These are phyloP conservation scores for Talinum fruticosum DNA, from an alignment of 148 eudicot species.

Conservation along the genomic window DNA sequence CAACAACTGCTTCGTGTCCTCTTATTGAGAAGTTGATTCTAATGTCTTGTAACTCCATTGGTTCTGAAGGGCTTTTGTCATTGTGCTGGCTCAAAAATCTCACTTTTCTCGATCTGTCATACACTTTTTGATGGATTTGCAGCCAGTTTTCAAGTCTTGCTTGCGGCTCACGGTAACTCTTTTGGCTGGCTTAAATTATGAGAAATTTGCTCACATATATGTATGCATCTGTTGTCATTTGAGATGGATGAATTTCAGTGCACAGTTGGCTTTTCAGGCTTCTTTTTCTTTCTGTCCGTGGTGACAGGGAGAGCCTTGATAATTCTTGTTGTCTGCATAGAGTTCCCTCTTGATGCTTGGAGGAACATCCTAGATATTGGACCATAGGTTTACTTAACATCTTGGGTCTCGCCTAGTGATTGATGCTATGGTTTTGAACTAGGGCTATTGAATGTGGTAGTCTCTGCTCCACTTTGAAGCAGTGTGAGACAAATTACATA, in stretches of 20 bases:
- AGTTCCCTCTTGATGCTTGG: not conserved
- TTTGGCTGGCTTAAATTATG: not conserved
- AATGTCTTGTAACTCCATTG: constrained; percentile 94
- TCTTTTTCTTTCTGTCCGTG: not conserved
- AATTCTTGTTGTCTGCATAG: not conserved
- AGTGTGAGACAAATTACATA: not conserved
- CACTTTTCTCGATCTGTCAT: constrained; percentile 86
- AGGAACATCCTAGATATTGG: not conserved
- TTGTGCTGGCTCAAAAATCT: constrained; percentile 57
- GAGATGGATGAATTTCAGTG: too few species aligned
- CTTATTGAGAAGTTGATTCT: constrained; percentile 75
- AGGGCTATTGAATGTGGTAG: not conserved
- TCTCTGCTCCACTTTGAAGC: not conserved
- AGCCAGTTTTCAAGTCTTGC: constrained; percentile 79
- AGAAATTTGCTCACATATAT: too few species aligned
- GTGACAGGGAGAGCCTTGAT: not conserved
- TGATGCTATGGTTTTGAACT: not conserved
- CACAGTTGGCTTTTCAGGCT: too few species aligned
- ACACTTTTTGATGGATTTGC: constrained; percentile 83
- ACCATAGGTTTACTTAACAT: not conserved
- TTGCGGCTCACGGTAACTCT: constrained; percentile 60
- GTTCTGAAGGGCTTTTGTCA: constrained; percentile 76
- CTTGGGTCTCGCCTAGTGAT: not conserved
- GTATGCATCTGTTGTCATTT: too few species aligned
- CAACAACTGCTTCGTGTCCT: constrained; percentile 76